Conservation (phyloP, 352 stramenopile genomes). For the Globisporangium takayamanum region DNA sequence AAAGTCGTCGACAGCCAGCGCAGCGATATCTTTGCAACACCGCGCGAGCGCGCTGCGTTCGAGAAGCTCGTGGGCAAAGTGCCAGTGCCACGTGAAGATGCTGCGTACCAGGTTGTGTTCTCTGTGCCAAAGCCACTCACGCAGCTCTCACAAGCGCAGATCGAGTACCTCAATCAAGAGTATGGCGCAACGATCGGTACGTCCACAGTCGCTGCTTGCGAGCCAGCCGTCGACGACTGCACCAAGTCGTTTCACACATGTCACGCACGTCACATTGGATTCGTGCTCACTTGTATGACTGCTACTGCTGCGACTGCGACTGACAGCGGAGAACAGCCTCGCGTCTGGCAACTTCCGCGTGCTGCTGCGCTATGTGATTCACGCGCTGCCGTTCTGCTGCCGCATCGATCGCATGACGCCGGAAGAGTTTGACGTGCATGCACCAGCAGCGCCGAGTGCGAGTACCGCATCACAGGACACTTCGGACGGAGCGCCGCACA, state of each 20-base stretch:
- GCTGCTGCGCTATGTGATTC: conserved; percentile 52
- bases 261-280: neutral
- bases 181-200: conserved; percentile 58
- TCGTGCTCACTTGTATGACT: neutral
- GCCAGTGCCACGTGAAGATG: conserved; percentile 40
- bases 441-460: neutral
- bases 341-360: conserved; percentile 73
- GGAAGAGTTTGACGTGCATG: conserved; percentile 37
- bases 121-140: conserved; percentile 29
- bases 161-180: conserved; percentile 53
- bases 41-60: conserved; percentile 47
- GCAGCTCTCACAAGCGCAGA: conserved; percentile 43
- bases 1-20: conserved; percentile 11
- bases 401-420: conserved; percentile 49
- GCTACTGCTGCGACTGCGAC: neutral
- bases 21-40: conserved; percentile 36
- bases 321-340: conserved; percentile 55
- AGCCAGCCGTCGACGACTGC: too few relatives aligned
- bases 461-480: neutral
- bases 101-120: conserved; percentile 47
- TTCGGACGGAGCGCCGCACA: neutral
- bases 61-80: conserved; percentile 65
- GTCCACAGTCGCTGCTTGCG: conserved; percentile 5
- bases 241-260: neutral
- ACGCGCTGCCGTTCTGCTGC: conserved; percentile 46